Percentiles rank a stretch among this genome's conserved stretches.
Evolutionary conservation across 1,284 basidiomycete genomes (phyloP).

Genomic region (Phellopilus nigrolimitatus): DNA sequence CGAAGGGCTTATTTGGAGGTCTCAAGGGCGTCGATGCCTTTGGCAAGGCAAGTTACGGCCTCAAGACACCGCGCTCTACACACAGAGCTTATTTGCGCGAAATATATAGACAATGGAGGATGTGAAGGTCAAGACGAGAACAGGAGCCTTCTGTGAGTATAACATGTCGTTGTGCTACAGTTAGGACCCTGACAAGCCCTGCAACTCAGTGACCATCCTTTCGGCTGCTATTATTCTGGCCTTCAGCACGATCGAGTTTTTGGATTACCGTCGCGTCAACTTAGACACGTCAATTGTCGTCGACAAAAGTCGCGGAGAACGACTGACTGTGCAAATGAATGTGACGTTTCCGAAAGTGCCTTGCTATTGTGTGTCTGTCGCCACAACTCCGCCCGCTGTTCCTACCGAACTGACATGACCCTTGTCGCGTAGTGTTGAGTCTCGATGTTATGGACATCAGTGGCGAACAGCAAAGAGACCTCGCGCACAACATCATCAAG

Average conservation of each 20-base stretch:
- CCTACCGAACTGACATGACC: background rate
- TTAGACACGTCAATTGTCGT: slow-evolving; percentile 89
- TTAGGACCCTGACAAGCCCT: background rate
- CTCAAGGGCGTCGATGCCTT: slow-evolving; percentile 94
- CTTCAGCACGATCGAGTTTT: slow-evolving; percentile 89
- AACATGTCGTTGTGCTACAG: background rate
- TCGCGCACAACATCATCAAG: slow-evolving; percentile 88
- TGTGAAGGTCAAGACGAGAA: slow-evolving; percentile 95
- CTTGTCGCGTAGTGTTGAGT: slow-evolving; percentile 65
- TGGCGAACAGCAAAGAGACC: slow-evolving; percentile 88
- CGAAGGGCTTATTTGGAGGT: slow-evolving; percentile 60
- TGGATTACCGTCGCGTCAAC: slow-evolving; percentile 88
- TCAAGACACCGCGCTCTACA: slow-evolving; percentile 18
- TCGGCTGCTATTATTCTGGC: slow-evolving; percentile 89
- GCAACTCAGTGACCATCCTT: slow-evolving; percentile 83
- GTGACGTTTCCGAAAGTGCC: slow-evolving; percentile 96
- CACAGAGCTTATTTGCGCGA: slow-evolving; percentile 9
- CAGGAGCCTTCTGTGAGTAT: slow-evolving; percentile 82
- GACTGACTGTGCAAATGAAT: slow-evolving; percentile 88
- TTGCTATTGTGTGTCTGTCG: slow-evolving; percentile 77
- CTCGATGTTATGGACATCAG: slow-evolving; percentile 98
- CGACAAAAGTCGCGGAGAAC: slow-evolving; percentile 92
- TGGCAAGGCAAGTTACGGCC: slow-evolving; percentile 71
- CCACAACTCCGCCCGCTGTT: background rate
- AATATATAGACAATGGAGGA: slow-evolving; percentile 84